These are phyloP conservation scores for Neoboletus magnificus DNA, from an alignment of 768 basidiomycete species.

Conservation along the genomic window DNA sequence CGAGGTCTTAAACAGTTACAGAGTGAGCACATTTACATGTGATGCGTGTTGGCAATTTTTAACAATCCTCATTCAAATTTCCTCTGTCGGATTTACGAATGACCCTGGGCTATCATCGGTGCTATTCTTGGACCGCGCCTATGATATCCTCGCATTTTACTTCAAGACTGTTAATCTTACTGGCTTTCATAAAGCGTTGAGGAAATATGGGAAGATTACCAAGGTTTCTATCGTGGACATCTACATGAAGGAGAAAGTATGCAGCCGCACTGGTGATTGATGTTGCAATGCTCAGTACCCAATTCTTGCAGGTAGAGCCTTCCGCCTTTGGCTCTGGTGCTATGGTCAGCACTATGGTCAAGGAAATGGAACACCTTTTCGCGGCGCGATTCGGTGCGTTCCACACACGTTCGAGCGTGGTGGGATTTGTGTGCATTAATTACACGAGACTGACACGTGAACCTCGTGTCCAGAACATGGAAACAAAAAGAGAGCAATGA, in stretches of 20 bases:
- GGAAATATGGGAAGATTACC: slow-evolving; percentile 82
- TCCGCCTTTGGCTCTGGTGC: slow-evolving; percentile 65
- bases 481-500: slow-evolving; percentile 73
- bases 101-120: not conserved
- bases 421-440: not conserved
- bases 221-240: slow-evolving; percentile 67
- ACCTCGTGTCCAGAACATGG: slow-evolving; percentile 47
- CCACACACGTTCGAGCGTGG: not conserved
- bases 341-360: slow-evolving; percentile 62
- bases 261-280: not conserved
- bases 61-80: not conserved
- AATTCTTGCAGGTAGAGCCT: slow-evolving; percentile 53
- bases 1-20: slow-evolving; percentile 85
- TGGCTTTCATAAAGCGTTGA: slow-evolving; percentile 83
- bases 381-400: slow-evolving; percentile 71
- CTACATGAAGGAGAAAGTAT: slow-evolving; percentile 79
- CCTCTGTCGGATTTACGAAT: not conserved
- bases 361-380: slow-evolving; percentile 73
- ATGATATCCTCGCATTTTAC: not conserved
- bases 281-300: not conserved
- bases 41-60: not conserved
- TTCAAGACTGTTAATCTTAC: slow-evolving; percentile 78
- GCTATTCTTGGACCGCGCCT: not conserved
- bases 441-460: not conserved
- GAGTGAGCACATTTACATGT: slow-evolving; percentile 42